Base-by-base conservation (phyloP, 768 basidiomycete genomes). In the Mycena vitilis region DNA sequence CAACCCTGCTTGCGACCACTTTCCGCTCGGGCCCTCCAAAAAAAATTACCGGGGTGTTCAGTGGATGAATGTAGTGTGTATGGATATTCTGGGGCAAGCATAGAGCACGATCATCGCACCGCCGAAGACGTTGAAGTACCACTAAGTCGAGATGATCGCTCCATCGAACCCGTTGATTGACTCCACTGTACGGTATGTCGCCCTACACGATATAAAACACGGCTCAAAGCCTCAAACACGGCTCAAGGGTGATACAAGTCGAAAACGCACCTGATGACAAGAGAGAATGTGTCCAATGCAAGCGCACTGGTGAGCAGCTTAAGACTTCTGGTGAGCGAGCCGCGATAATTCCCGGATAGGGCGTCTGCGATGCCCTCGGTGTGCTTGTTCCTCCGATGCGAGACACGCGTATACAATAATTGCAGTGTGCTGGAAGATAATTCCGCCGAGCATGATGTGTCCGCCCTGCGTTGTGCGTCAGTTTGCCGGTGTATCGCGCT, bases 111-210 rank as follows among this genome's bases (percentile, higher is more conserved):
- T 30, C 44, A 47, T 45, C 22, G 8, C 82, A 80, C 25, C 84
- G 72, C 75, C 78, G 74, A 59, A 38, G 2, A 23, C 18, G 58
- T 59, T 59, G 76, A 81, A 81, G 49, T 73, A 75, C 15, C 68
- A 40, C 62, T 81, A 65, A 2, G 75, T 77, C 8, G 71, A 66
- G 56, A 77, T 76, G 65, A 80, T 72, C 0, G 62, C 66, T n/a
- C 79, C 78, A 23, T 51, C 60, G 77, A 78, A 79, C 13, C 78
- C 73, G 36, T 76, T 73, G 22, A 67, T 52, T 11, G 80, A 72
- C 65, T 79, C 78, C 60, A 76, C 59, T 2, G 76, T 77, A 55
- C 78, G 75, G 69, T 81, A 79, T 23, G 78, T 63, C 22, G 74
- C 70, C 42, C 78, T 81, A 51, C 38, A 40, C 38, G 13, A 6